Evolutionary conservation across 192 early-diverging fungal species (phyloP).

Genomic region (Linnemannia hyalina): DNA sequence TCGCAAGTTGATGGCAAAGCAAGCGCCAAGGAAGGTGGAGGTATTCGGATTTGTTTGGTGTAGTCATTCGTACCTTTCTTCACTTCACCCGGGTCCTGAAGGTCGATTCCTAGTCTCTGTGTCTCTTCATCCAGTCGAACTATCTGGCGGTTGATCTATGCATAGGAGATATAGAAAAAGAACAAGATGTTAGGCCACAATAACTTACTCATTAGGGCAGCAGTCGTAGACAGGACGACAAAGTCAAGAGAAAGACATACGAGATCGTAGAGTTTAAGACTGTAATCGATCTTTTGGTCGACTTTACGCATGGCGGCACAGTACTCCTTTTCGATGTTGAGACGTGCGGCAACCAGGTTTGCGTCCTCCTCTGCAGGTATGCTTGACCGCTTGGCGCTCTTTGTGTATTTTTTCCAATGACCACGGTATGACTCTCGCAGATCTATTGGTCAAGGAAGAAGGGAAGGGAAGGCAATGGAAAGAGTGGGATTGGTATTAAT

Average conservation of each 20-base stretch:
- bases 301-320: conserved; percentile 61
- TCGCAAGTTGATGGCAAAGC: not conserved
- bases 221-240: not conserved
- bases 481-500: not conserved
- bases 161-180: not conserved
- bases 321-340: conserved; percentile 60
- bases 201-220: not conserved
- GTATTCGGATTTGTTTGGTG: not conserved
- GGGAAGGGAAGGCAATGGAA: too few species aligned
- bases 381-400: conserved; percentile 45
- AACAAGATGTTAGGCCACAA: not conserved
- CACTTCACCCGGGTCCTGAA: conserved; percentile 42
- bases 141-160: conserved; percentile 52
- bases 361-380: conserved; percentile 35
- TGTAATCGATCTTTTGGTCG: conserved; percentile 67
- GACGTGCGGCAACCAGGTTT: conserved; percentile 26
- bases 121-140: conserved; percentile 50
- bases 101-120: conserved; percentile 44
- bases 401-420: conserved; percentile 59
- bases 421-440: conserved; percentile 54
- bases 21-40: not conserved
- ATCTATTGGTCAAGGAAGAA: conserved; percentile 24
- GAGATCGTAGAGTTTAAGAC: conserved; percentile 63
- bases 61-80: conserved; percentile 44
- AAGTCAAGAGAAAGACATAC: conserved; percentile 20